Evolutionary conservation across 352 stramenopile species (phyloP).

Genomic region (Globisporangium emineosum): DNA sequence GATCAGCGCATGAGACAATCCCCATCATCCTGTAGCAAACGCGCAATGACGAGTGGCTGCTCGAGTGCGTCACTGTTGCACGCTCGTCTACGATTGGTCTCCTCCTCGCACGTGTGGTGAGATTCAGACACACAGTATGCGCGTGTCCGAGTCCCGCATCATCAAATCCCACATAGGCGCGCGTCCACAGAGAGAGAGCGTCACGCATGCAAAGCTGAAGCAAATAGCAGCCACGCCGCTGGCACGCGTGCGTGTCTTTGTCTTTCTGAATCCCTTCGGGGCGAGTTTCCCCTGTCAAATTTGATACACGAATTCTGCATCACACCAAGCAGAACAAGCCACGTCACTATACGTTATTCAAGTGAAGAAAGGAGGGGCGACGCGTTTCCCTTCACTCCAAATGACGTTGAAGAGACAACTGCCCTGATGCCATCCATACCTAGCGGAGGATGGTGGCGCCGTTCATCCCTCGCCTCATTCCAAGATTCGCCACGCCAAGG

Average conservation of each 20-base stretch:
- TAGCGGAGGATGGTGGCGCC: not conserved
- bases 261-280: too few species aligned
- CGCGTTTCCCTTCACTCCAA: constrained; percentile 3
- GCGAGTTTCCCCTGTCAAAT: not conserved
- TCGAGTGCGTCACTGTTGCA: not conserved
- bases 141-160: too few species aligned
- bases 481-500: constrained; percentile 7
- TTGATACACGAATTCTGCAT: too few species aligned
- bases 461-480: constrained; percentile 10
- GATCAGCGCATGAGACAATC: constrained; percentile 2
- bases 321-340: not conserved
- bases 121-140: too few species aligned
- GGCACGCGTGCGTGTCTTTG: constrained; percentile 11
- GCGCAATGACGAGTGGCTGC: not conserved
- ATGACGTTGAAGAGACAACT: constrained; percentile 11
- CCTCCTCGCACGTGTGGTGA: too few species aligned
- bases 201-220: too few species aligned
- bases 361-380: constrained; percentile 4
- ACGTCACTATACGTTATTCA: constrained; percentile 4
- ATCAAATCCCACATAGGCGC: too few species aligned
- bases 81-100: constrained; percentile 8
- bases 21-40: not conserved
- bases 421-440: not conserved
- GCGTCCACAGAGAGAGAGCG: not conserved
- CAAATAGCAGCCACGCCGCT: constrained; percentile 3